These are phyloP conservation scores for Teunomyces pallodes DNA, from an alignment of 805 yeast genomes.

Conservation along the genomic window DNA sequence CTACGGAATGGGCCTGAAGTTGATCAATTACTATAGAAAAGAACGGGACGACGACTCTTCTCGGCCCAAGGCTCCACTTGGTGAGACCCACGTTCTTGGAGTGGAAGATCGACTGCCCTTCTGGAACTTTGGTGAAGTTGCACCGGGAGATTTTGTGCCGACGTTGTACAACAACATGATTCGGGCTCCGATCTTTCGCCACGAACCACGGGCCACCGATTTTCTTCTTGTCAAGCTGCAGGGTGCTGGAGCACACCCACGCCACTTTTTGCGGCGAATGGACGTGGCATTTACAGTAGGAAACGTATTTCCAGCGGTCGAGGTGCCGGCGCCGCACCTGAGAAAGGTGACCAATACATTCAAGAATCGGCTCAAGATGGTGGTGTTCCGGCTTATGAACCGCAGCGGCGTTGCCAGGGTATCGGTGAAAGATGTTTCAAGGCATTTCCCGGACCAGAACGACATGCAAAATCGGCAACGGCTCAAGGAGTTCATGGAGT, in stretches of 20 bases:
- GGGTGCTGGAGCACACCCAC: slow-evolving; percentile 72
- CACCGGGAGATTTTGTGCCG: slow-evolving; percentile 90
- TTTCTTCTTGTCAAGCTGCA: slow-evolving; percentile 77
- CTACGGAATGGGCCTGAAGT: slow-evolving; percentile 93
- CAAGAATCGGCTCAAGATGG: slow-evolving; percentile 88
- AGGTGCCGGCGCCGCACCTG: slow-evolving; percentile 96
- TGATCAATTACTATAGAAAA: slow-evolving; percentile 90
- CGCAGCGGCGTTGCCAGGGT: slow-evolving; percentile 70
- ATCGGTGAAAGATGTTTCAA: slow-evolving; percentile 81
- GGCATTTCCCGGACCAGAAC: slow-evolving; percentile 94
- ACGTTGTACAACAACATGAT: slow-evolving; percentile 88
- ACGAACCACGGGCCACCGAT: slow-evolving; percentile 75
- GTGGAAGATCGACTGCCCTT: slow-evolving; percentile 95
- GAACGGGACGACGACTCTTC: slow-evolving; percentile 73
- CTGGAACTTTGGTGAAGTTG: slow-evolving; percentile 98
- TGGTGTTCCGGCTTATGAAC: slow-evolving; percentile 84
- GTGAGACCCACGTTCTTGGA: slow-evolving; percentile 96
- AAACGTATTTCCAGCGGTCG: slow-evolving; percentile 88
- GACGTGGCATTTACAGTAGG: slow-evolving; percentile 84
- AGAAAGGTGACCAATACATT: slow-evolving; percentile 92
- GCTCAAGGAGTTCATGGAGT: slow-evolving; percentile 96
- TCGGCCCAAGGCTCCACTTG: slow-evolving; percentile 84
- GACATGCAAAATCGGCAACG: slow-evolving; percentile 97
- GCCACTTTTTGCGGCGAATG: slow-evolving; percentile 66
- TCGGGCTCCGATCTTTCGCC: slow-evolving; percentile 90